These are phyloP conservation scores for Ogataea salicorniae DNA, from an alignment of 805 yeast species.

Conservation along the genomic window DNA sequence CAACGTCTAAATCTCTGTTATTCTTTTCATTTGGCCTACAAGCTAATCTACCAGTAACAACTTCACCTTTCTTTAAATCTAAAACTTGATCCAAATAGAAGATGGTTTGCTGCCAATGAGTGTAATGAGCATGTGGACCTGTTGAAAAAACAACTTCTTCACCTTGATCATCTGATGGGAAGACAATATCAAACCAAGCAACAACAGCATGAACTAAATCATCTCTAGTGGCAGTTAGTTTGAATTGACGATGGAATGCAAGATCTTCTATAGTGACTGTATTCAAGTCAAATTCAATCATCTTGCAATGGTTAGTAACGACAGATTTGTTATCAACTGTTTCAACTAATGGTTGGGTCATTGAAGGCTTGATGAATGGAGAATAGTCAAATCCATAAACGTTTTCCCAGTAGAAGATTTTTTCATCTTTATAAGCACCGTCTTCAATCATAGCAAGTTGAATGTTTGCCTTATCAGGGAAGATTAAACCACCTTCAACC, in stretches of 20 bases:
- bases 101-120: constrained; percentile 99
- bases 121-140: constrained; percentile 89
- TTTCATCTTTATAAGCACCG: constrained; percentile 85
- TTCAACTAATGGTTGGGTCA: constrained; percentile 93
- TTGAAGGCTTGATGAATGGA: constrained; percentile 81
- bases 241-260: constrained; percentile 67
- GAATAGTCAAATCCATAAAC: constrained; percentile 96
- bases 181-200: constrained; percentile 92
- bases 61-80: constrained; percentile 71
- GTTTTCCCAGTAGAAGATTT: constrained; percentile 90
- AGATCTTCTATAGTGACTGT: constrained; percentile 81
- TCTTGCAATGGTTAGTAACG: constrained; percentile 62
- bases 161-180: constrained; percentile 54
- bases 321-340: constrained; percentile 76
- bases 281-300: constrained; percentile 83
- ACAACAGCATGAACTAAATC: constrained; percentile 86
- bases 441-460: constrained; percentile 91
- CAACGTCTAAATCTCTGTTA: constrained; percentile 88
- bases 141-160: constrained; percentile 77
- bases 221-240: constrained; percentile 65
- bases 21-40: constrained; percentile 72
- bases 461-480: constrained; percentile 92
- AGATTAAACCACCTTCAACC: constrained; percentile 77
- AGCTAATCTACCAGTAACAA: constrained; percentile 62
- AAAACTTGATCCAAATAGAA: constrained; percentile 83